Conservation (phyloP, 345 rosid species). For the Odontarrhena argentea region DNA sequence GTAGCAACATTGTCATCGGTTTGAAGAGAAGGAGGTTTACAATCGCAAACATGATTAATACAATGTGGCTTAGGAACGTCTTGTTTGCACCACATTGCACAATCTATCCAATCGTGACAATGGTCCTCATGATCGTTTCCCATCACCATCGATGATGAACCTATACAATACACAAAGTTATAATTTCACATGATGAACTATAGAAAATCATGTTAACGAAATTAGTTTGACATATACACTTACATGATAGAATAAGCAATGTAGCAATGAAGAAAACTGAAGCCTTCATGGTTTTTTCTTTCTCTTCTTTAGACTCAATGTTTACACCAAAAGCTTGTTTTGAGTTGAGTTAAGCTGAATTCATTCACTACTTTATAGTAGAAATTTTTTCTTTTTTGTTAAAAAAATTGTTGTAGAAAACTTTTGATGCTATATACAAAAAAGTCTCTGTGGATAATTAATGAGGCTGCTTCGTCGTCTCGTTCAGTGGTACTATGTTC, state of each 20-base stretch:
- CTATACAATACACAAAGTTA: neutral
- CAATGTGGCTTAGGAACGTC: conserved; percentile 30
- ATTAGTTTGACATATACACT: neutral
- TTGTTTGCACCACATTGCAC: conserved; percentile 30
- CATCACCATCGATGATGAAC: conserved; percentile 21
- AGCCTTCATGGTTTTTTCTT: conserved; percentile 21
- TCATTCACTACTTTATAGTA: conserved; percentile 16
- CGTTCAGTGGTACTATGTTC: too few species aligned
- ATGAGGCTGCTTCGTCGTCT: too few species aligned
- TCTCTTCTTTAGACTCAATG: conserved; percentile 1
- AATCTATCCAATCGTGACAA: conserved; percentile 23
- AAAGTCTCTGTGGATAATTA: too few species aligned
- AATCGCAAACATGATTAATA: conserved; percentile 35
- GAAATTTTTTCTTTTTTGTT: too few species aligned
- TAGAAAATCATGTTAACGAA: neutral
- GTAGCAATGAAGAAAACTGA: conserved; percentile 22
- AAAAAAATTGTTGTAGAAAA: too few species aligned
- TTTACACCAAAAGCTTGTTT: neutral
- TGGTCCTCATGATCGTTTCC: conserved; percentile 28
- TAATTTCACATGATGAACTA: neutral
- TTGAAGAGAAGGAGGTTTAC: conserved; percentile 13
- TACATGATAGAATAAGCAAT: conserved; percentile 35
- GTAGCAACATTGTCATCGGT: neutral
- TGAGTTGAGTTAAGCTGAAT: neutral
- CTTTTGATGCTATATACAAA: too few species aligned